Conservation (phyloP, 345 rosid genomes). For the Schrenkiella parvula region DNA sequence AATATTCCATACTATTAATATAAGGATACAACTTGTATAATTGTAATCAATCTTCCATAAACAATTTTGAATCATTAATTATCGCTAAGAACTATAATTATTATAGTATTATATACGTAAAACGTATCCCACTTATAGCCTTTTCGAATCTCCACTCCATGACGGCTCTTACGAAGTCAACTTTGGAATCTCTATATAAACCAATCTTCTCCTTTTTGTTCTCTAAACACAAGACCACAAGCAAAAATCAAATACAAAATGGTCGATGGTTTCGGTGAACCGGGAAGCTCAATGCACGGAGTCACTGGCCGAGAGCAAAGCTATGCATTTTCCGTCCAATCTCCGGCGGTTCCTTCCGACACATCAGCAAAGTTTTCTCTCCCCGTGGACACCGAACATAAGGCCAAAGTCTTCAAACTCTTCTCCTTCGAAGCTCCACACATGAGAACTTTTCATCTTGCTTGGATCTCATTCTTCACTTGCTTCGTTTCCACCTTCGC, state of each 20-base stretch:
- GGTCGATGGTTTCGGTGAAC: conserved; percentile 50
- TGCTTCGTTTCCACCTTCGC: conserved; percentile 91
- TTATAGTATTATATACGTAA: conserved; percentile 15
- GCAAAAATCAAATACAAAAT: conserved; percentile 17
- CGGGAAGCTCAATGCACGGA: conserved; percentile 85
- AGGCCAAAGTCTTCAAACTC: conserved; percentile 67
- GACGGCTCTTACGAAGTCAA: conserved; percentile 50
- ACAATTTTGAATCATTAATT: conserved; percentile 18
- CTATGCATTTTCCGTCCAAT: conserved; percentile 58
- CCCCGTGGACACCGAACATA: conserved; percentile 86
- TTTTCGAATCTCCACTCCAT: conserved; percentile 36
- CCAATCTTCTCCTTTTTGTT: conserved; percentile 1
- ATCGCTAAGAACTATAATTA: conserved; percentile 19
- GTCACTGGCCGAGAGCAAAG: conserved; percentile 65
- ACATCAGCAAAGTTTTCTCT: conserved; percentile 54
- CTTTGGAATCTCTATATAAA: conserved; percentile 37
- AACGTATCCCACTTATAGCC: conserved; percentile 23
- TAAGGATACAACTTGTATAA: conserved; percentile 19
- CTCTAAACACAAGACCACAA: conserved; percentile 22
- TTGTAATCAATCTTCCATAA: conserved; percentile 45
- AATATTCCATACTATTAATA: conserved; percentile 32
- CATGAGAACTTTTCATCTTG: conserved; percentile 86
- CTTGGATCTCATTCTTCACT: conserved; percentile 90
- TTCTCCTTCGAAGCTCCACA: conserved; percentile 77
- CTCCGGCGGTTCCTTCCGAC: conserved; percentile 60